These are phyloP conservation scores for Gloeopeniophorella convolvens DNA, from an alignment of 768 basidiomycete genomes.

Conservation along the genomic window DNA sequence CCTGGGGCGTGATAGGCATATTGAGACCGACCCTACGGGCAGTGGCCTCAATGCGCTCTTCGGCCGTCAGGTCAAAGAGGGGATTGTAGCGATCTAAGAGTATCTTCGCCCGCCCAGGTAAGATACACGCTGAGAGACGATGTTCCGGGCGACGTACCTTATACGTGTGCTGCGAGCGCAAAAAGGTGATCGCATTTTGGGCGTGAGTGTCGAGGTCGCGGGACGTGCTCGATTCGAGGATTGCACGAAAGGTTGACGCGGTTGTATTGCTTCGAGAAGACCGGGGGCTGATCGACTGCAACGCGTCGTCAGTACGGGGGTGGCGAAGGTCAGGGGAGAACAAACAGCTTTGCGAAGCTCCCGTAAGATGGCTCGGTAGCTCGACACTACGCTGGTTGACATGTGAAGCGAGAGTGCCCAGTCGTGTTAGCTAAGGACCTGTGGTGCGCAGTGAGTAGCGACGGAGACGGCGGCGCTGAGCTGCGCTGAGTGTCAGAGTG, in stretches of 20 bases:
- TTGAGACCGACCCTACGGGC: constrained; percentile 83
- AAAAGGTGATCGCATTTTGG: constrained; percentile 57
- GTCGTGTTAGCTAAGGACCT: no score
- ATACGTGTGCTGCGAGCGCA: constrained; percentile 68
- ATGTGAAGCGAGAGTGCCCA: neutral
- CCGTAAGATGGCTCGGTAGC: constrained; percentile 48
- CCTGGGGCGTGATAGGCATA: constrained; percentile 52
- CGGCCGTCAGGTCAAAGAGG: constrained; percentile 64
- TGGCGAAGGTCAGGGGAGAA: constrained; percentile 12
- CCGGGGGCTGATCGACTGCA: constrained; percentile 35
- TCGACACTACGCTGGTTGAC: constrained; percentile 20
- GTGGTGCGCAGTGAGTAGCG: no score
- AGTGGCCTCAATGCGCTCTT: constrained; percentile 79
- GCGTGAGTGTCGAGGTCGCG: constrained; percentile 39
- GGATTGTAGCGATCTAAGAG: constrained; percentile 88
- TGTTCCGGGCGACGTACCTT: constrained; percentile 45
- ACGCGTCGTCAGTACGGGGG: constrained; percentile 2
- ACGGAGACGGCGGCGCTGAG: no score
- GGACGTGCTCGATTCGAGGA: constrained; percentile 35
- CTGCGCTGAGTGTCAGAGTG: no score
- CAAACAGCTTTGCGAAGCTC: constrained; percentile 50
- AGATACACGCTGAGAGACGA: neutral
- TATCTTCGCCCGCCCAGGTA: constrained; percentile 36
- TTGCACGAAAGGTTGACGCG: constrained; percentile 43
- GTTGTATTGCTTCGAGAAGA: constrained; percentile 37